phyloP scores from a whole-genome alignment of 352 stramenopile genomes.

The Phytophthora lateralis region DNA sequence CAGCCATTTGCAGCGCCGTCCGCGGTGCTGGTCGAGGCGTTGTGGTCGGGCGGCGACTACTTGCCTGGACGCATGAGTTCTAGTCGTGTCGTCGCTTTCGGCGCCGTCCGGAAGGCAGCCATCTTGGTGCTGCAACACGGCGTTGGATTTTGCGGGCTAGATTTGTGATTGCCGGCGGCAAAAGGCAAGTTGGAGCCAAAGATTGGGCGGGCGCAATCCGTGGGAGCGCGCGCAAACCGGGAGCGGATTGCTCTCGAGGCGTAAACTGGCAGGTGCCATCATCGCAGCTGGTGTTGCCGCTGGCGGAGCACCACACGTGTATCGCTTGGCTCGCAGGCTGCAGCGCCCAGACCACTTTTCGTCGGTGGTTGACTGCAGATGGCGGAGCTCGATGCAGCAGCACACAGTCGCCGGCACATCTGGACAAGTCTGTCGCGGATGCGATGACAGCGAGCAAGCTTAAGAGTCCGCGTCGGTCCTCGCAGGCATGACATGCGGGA shows the following conservation, averaged over 20 bases:
- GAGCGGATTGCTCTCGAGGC: conserved; percentile 17
- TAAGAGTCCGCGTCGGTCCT: too few species aligned
- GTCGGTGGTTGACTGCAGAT: background rate
- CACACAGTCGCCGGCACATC: too few species aligned
- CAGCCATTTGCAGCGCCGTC: conserved; percentile 17
- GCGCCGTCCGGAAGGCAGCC: background rate
- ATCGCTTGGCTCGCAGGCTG: background rate
- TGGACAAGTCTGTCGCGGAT: too few species aligned
- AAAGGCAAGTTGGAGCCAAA: background rate
- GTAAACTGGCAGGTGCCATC: conserved; percentile 8
- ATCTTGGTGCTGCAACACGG: background rate
- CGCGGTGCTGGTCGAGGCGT: conserved; percentile 17
- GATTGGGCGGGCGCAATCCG: conserved; percentile 4
- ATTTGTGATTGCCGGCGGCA: conserved; percentile 12
- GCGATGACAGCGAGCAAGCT: too few species aligned
- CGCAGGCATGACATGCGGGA: too few species aligned
- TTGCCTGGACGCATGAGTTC: conserved; percentile 7
- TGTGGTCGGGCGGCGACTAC: conserved; percentile 11
- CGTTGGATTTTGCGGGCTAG: conserved; percentile 22
- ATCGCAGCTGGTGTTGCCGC: background rate
- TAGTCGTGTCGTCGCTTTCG: conserved; percentile 1
- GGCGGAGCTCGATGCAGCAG: too few species aligned
- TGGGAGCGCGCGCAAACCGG: background rate
- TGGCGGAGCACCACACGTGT: background rate
- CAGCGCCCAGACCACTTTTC: background rate